Percentiles rank a stretch among this genome's conserved stretches.
phyloP scores from a whole-genome alignment of 2,329 filamentous ascomycete species.

The Ciborinia camelliae region DNA sequence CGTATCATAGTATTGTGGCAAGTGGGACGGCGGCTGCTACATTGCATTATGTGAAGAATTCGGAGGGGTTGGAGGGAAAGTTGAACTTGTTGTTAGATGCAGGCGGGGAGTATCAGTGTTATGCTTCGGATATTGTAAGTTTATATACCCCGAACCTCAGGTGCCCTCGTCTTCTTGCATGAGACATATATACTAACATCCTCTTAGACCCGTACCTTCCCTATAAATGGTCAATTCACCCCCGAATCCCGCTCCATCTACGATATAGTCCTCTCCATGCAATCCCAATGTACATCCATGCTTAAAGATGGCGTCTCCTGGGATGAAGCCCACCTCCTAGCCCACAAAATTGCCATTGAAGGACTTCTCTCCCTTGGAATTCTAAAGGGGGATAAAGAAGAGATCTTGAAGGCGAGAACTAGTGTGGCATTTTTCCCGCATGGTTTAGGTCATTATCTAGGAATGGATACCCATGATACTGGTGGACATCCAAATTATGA shows the following conservation, averaged over 20 bases:
- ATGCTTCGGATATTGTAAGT: conserved; percentile 63
- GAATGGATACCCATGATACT: conserved; percentile 89
- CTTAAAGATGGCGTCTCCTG: conserved; percentile 73
- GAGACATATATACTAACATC: conserved; percentile 2
- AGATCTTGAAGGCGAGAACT: conserved; percentile 74
- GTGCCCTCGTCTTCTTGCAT: neutral
- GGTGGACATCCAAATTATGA: conserved; percentile 73
- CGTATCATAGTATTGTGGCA: conserved; percentile 84
- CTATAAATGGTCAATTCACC: conserved; percentile 69
- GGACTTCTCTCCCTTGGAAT: conserved; percentile 76
- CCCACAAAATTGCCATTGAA: conserved; percentile 77
- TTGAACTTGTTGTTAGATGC: conserved; percentile 82
- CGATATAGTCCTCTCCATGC: conserved; percentile 82
- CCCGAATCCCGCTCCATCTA: conserved; percentile 72
- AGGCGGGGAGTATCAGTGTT: conserved; percentile 71
- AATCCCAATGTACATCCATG: conserved; percentile 68
- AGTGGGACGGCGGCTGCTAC: conserved; percentile 77
- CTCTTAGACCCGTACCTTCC: conserved; percentile 78
- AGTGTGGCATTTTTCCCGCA: conserved; percentile 90
- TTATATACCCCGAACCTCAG: neutral
- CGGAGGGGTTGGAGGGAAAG: conserved; percentile 65
- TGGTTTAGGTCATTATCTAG: conserved; percentile 85
- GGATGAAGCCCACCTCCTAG: conserved; percentile 77
- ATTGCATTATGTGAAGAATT: conserved; percentile 82
- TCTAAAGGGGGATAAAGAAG: conserved; percentile 62